phyloP scores from a whole-genome alignment of 1,284 basidiomycete species.

The Puccinia novopanici region DNA sequence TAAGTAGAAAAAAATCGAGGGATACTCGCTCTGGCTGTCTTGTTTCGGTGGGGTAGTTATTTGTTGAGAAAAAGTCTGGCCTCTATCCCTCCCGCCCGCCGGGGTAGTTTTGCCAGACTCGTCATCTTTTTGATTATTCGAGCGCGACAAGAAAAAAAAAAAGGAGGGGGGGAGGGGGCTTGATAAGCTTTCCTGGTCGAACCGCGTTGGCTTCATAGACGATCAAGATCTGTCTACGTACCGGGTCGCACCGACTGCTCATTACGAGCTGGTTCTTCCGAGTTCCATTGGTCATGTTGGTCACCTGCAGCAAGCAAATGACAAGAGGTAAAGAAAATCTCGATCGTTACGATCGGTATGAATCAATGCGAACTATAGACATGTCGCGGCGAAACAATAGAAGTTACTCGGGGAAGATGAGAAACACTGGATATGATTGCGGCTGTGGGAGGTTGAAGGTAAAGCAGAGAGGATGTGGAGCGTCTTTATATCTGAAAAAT shows the following conservation, averaged over 20 bases:
- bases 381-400: background rate
- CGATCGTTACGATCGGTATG: background rate
- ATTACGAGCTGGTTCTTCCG: background rate
- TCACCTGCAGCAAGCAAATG: background rate
- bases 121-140: background rate
- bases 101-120: background rate
- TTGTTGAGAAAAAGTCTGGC: background rate
- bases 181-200: no score
- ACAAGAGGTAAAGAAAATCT: background rate
- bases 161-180: no score
- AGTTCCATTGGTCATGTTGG: background rate
- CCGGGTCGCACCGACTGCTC: background rate
- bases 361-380: background rate
- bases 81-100: background rate
- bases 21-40: background rate
- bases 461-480: background rate
- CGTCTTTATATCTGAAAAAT: conserved; percentile 9
- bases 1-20: background rate
- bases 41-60: background rate
- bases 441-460: background rate
- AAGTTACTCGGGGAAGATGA: background rate
- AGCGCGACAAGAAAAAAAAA: background rate
- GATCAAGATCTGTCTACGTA: background rate
- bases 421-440: background rate
- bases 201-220: no score